Evolutionary conservation across 805 yeast species (phyloP), one percentile per base, ranked within the genome.

Genomic region (Zygosaccharomyces bisporus): DNA sequence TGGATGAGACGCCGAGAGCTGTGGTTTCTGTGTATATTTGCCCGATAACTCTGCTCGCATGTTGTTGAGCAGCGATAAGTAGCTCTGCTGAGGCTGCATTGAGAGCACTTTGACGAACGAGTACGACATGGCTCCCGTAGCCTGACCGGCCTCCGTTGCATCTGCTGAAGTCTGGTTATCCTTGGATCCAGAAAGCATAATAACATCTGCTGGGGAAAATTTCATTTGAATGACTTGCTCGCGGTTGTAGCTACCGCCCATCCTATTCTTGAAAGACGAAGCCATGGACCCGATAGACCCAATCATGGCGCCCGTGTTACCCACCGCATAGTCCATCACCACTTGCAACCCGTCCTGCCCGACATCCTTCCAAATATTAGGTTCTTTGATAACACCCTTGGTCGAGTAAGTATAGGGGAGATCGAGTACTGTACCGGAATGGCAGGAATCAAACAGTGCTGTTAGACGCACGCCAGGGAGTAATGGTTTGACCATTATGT

Each of bases 101-200:
- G 67, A 55, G 70, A 86, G 66, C 6, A 84, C 90, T 48, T 73
- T 71, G 36, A 85, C 71, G 56, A 87, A 85, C 1, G 95, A 83
- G 67, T 79, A 84, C 18, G 89, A 81, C 86, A 86, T 82, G 3
- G 95, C 95, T 45, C 95, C 95, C 0, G 93, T 84, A 33, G 80
- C 76, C 9, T 64, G 67, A 20, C 90, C 89, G 30, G 77, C 80
- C 58, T 83, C 87, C 16, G 69, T 70, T 0, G 95, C 84, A 63
- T 86, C 95, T 5, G 95, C 95, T 24, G 83, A 76, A 0, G 95
- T 86, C 66, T 86, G 95, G 41, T 77, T 73, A 64, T 86, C 95
- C 60, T 83, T 85, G 53, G 95, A 87, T 4, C 95, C 95, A 3
- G 88, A 80, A 43, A 86, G 68, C 65, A 79, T 75, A 18, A 86